phyloP scores from a whole-genome alignment of 225 moss, liverwort and hornwort genomes.

The Climacium dendroides region DNA sequence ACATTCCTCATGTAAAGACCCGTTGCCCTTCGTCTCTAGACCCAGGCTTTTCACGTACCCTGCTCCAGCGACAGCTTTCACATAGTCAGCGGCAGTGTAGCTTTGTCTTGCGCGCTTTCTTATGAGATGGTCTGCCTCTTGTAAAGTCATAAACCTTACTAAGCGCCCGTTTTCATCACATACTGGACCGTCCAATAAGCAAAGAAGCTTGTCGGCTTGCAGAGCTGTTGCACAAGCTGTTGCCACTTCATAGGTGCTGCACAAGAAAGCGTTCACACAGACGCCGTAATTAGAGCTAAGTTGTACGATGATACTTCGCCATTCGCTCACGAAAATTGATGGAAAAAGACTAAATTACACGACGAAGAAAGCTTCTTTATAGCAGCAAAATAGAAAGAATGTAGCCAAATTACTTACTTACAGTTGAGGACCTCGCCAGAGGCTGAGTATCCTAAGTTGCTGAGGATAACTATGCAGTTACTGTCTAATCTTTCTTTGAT shows the following conservation, averaged over 20 bases:
- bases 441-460: constrained; percentile 88
- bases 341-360: neutral
- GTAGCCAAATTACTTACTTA: constrained; percentile 53
- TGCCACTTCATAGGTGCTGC: constrained; percentile 97
- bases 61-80: constrained; percentile 78
- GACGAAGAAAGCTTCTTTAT: neutral
- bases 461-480: constrained; percentile 74
- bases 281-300: neutral
- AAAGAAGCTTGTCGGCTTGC: constrained; percentile 77
- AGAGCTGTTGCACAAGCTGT: constrained; percentile 90
- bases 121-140: constrained; percentile 77
- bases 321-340: neutral
- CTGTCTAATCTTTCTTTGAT: constrained; percentile 67
- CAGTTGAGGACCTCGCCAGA: constrained; percentile 93
- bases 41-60: constrained; percentile 78
- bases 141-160: constrained; percentile 71
- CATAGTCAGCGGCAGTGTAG: constrained; percentile 78
- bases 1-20: neutral
- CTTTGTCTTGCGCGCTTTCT: constrained; percentile 66
- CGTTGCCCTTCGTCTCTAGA: constrained; percentile 25
- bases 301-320: neutral
- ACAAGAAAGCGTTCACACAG: neutral
- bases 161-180: constrained; percentile 55
- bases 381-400: neutral
- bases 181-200: constrained; percentile 71